Evolutionary conservation across 208 protist genomes (phyloP), one percentile per base, ranked within the genome.

Genomic region (Herpetomonas samuelpessoai): DNA sequence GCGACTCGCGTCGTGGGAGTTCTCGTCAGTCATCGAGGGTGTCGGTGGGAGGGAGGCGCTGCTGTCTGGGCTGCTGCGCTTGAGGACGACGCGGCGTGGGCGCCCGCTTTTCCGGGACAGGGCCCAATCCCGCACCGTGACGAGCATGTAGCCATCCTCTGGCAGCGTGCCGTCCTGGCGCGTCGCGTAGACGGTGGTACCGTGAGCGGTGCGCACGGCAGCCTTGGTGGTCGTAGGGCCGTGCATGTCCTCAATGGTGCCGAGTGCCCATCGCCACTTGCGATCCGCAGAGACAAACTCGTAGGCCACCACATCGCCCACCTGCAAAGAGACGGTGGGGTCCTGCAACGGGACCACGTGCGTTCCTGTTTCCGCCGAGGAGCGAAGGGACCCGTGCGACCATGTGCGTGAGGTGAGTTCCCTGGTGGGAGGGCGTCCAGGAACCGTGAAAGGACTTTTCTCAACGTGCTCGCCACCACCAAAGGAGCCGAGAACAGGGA

Each of bases 191-290:
- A 45, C 38, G 38, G 12, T 18, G 14, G 44, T 31, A 30, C 16
- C 54, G 1, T 41, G 35, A 6, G 9, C 35, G 6, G 35, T 41
- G 35, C 9, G 35, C 35, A 41, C 35, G 35, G 9, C 35, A 41
- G 35, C 35, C 9, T 41, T 41, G 35, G 35, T 41, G 35, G 35
- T 41, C 9, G 35, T 18, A 14, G 21, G 19, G 46, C 19, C 46
- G 24, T 7, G 46, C 18, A 57, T 10, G 21, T 28, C 22, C 26
- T 57, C 25, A 47, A 79, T 48, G 0, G 73, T 79, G 14, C 73
- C 73, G 50, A 79, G 64, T 29, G 73, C 58, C 73, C 73, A 79
- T 30, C 51, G 62, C 73, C 67, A 79, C 10, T 47, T 54, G 44
- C 54, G 57, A 19, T 64, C 35, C 12, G 44, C 30, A 2, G 71